Percentiles rank a stretch among this genome's conserved stretches.
Evolutionary conservation across 441 rosid genomes (phyloP).

Genomic region (Bocquillonia castaneifolia): DNA sequence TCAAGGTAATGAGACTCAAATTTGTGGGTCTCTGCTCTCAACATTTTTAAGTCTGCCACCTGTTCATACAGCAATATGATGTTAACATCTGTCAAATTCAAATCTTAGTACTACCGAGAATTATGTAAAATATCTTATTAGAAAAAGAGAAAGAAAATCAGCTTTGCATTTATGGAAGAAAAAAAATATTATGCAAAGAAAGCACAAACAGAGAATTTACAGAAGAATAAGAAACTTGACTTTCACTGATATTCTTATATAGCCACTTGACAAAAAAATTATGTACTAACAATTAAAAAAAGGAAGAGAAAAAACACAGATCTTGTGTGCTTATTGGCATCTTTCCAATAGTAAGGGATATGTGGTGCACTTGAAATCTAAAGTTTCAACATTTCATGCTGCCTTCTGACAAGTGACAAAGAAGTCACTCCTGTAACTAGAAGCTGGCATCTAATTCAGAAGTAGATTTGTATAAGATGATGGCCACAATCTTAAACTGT

Average conservation of each 20-base stretch:
- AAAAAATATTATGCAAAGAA: not conserved
- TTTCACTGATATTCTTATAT: not conserved
- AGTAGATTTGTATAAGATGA: constrained; percentile 1
- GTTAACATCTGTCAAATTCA: constrained; percentile 19
- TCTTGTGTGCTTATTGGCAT: not conserved
- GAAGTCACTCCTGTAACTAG: not conserved
- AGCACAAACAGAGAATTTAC: not conserved
- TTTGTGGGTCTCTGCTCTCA: constrained; percentile 75
- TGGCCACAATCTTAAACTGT: not conserved
- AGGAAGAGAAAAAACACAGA: not conserved
- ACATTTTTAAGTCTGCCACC: constrained; percentile 75
- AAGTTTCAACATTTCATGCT: not conserved
- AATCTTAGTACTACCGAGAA: not conserved
- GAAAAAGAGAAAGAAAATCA: not conserved
- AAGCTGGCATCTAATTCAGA: not conserved
- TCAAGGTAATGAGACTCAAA: constrained; percentile 80
- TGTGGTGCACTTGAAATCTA: not conserved
- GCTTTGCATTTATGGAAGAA: not conserved
- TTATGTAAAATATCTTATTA: not conserved
- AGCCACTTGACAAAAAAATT: not conserved
- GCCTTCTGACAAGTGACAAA: not conserved
- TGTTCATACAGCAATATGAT: constrained; percentile 30
- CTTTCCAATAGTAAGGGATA: not conserved
- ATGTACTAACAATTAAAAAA: not conserved
- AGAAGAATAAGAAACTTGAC: not conserved